Conservation (phyloP, 192 early-diverging fungal genomes). For the Gamsiella multidivaricata region DNA sequence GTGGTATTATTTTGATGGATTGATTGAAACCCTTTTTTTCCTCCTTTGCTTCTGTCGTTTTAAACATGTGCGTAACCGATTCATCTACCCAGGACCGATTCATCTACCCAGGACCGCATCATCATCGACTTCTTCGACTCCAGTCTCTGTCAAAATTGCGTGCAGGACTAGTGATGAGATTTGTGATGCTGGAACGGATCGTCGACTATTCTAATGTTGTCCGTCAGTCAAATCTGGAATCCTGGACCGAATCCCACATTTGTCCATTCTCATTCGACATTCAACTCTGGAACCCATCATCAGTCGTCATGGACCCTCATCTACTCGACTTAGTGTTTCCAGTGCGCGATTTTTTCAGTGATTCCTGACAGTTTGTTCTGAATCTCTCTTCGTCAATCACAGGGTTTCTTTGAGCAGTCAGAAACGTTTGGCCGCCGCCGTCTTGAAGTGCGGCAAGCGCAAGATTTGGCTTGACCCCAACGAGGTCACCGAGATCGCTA, state of each 20-base stretch:
- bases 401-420: constrained; percentile 86
- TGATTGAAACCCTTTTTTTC: constrained; percentile 14
- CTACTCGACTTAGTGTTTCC: no score
- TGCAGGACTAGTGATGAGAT: not conserved
- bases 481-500: constrained; percentile 93
- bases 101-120: not conserved
- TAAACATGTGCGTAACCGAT: constrained; percentile 45
- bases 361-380: constrained; percentile 10
- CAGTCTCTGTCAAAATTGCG: constrained; percentile 5
- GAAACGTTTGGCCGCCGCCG: constrained; percentile 96
- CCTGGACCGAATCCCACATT: constrained; percentile 3
- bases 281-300: constrained; percentile 2
- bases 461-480: constrained; percentile 99
- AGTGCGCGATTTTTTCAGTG: not conserved
- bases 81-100: no score
- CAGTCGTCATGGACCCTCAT: not conserved
- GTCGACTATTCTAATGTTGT: not conserved
- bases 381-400: constrained; percentile 14
- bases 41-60: constrained; percentile 49
- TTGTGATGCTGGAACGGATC: constrained; percentile 5
- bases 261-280: constrained; percentile 28
- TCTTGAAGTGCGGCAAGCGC: constrained; percentile 97
- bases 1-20: constrained; percentile 16
- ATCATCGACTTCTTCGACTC: not conserved
- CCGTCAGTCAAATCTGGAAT: not conserved